Evolutionary conservation across 805 yeast genomes (phyloP), one percentile per base, ranked within the genome.

Genomic region (Kodamaea jinghongensis): DNA sequence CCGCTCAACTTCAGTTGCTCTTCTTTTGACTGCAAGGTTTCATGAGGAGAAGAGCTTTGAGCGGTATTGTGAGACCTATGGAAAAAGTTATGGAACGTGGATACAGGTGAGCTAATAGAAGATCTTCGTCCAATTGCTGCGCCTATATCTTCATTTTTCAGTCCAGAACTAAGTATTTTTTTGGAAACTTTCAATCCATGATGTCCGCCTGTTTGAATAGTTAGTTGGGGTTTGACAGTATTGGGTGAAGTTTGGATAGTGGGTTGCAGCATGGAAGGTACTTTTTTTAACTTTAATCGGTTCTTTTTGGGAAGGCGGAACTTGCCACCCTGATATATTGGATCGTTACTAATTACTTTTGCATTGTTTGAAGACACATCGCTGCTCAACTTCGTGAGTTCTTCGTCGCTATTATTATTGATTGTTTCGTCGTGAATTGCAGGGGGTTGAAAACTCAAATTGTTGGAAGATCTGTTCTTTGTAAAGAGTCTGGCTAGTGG

Each of bases 41-140:
- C 50, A 7, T 30, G 42, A 3, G 42, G 38, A 9, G 34, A 33
- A 14, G 31, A 14, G 13, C 43, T 31, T 15, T 46, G 54, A 10
- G 55, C 36, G 14, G 17, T 34, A 14, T 39, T 44, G 32, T 54
- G 55, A 7, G 58, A 44, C 32, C 67, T 46, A 32, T 63, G 67
- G 35, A 65, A 65, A n/a, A 63, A 50, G 35, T 41, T 60, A 22
- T 63, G 68, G 34, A 65, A 49, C 0, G 67, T 59, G 2, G 60
- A 49, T 2, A 52, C 61, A 5, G 68, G 68, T 0, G 68, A 62
- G 34, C 47, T 49, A 3, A 60, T 51, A 1, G 67, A 53, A 25
- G 49, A 49, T 31, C 50, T 59, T 34, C 65, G 41, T 8, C 38
- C 38, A 11, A 34, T 23, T 12, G 29, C 29, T 10, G 33, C 34